Evolutionary conservation across 2,329 filamentous ascomycete genomes (phyloP), one percentile per base, ranked within the genome.

Genomic region (Metarhizium rileyi): DNA sequence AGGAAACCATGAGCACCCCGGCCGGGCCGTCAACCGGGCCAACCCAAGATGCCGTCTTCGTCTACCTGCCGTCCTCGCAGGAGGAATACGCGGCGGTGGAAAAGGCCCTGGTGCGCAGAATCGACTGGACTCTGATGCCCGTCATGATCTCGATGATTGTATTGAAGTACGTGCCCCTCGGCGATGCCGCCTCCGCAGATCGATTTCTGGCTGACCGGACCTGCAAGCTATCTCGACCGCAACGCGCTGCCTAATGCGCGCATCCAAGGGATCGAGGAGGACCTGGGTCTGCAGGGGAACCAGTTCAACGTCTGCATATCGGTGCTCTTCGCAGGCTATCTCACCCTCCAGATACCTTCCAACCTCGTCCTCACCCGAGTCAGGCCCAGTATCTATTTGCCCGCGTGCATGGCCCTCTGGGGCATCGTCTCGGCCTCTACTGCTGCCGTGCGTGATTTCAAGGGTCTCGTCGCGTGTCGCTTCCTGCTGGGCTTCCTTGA

Each of bases 311-410:
- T 41, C 0, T 65, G 62, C 35, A 62, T 66, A 18, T 66, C 64
- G 0, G 63, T 67, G 30, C 59, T 67, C 0, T 67, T 65, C 25
- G 62, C 64, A 16, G 63, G 76, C 55, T 69, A 62, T 46, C 59
- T 53, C 25, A 41, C 49, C 3, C 35, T 46, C 20, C 59, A 72
- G 45, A 59, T 68, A 0, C 68, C 66, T 0, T 69, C 66, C 47
- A 71, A 71, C 50, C 64, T 70, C 57, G 47, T 70, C 1, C 61
- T 72, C 8, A 62, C 58, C 51, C 64, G 67, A 48, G 64, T 71
- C 40, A 64, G 65, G 23, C 73, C 73, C 0, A 70, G 69, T 1
- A 56, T 68, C 10, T 75, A 74, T 55, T 68, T 76, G 52, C 63
- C 66, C 1, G 52, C 59, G 0, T 62, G 71, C 20, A 70, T 63